Evolutionary conservation across 805 yeast genomes (phyloP).

Genomic region (Wickerhamiella musiphila): DNA sequence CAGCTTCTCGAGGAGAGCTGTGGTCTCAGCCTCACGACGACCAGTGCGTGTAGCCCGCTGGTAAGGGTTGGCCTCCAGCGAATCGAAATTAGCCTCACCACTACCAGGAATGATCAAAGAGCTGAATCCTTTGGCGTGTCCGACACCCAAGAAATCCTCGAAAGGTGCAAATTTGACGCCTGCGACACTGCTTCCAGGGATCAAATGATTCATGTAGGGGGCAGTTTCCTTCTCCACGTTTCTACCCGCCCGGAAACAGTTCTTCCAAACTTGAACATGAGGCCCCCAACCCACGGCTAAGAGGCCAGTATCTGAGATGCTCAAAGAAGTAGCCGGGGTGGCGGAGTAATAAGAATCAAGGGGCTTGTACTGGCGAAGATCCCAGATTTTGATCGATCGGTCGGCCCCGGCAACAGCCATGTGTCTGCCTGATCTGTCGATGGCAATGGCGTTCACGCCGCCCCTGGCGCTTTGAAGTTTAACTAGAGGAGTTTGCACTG

Average conservation of each 20-base stretch:
- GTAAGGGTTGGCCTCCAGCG: slow-evolving; percentile 81
- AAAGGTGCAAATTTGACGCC: slow-evolving; percentile 69
- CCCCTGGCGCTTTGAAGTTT: slow-evolving; percentile 71
- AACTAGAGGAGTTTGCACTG: slow-evolving; percentile 67
- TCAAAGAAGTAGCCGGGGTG: slow-evolving; percentile 66
- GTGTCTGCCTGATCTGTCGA: slow-evolving; percentile 82
- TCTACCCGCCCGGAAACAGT: slow-evolving; percentile 41
- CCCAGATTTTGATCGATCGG: slow-evolving; percentile 78
- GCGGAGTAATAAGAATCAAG: slow-evolving; percentile 59
- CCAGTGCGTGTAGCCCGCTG: slow-evolving; percentile 83
- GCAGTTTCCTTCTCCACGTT: slow-evolving; percentile 40
- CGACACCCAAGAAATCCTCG: slow-evolving; percentile 89
- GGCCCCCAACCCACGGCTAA: slow-evolving; percentile 91
- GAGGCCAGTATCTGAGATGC: slow-evolving; percentile 75
- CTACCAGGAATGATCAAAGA: slow-evolving; percentile 88
- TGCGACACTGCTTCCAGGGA: slow-evolving; percentile 60
- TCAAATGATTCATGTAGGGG: slow-evolving; percentile 83
- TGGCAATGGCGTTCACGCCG: slow-evolving; percentile 67
- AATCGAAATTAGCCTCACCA: slow-evolving; percentile 96
- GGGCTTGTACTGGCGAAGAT: slow-evolving; percentile 65
- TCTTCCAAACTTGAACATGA: slow-evolving; percentile 89
- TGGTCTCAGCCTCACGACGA: slow-evolving; percentile 85
- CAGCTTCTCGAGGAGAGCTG: slow-evolving; percentile 67
- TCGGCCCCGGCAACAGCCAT: slow-evolving; percentile 92
- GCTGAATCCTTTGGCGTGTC: slow-evolving; percentile 62